Evolutionary conservation across 331 rosid species (phyloP).

Genomic region (Quercus lobata): DNA sequence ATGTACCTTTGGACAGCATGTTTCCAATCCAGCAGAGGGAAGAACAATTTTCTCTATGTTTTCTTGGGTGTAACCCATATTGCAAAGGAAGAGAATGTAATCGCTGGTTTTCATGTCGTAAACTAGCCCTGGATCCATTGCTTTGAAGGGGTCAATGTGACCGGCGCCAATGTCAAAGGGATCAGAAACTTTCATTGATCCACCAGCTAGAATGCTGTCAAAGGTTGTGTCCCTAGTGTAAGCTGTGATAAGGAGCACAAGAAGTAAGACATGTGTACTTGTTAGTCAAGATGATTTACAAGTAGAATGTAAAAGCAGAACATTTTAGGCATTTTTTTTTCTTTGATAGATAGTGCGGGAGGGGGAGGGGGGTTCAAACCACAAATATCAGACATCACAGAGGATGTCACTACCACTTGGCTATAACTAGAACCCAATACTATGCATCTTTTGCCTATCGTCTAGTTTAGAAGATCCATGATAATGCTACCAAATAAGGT

Average conservation of each 20-base stretch:
- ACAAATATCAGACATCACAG: too few species aligned
- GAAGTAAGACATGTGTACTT: too few species aligned
- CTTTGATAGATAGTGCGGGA: too few species aligned
- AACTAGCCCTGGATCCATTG: slow-evolving; percentile 48
- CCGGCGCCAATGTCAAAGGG: slow-evolving; percentile 56
- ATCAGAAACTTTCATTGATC: slow-evolving; percentile 36
- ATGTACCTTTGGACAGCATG: slow-evolving; percentile 17
- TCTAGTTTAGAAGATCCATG: not conserved
- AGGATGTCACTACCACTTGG: too few species aligned
- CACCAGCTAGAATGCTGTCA: slow-evolving; percentile 40
- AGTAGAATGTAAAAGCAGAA: too few species aligned
- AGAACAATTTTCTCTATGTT: slow-evolving; percentile 25
- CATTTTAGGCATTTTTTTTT: too few species aligned
- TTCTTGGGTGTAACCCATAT: slow-evolving; percentile 35
- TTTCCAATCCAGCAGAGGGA: slow-evolving; percentile 15
- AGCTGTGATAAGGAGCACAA: slow-evolving; percentile 20
- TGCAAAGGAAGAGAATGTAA: slow-evolving; percentile 41
- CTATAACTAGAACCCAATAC: too few species aligned
- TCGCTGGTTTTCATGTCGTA: slow-evolving; percentile 44
- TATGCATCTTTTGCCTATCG: too few species aligned
- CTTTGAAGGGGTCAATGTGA: slow-evolving; percentile 44
- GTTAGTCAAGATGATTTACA: too few species aligned
- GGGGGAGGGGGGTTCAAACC: too few species aligned
- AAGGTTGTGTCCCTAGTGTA: slow-evolving; percentile 28
- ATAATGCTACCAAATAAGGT: not conserved